Evolutionary conservation across 2,329 filamentous ascomycete species (phyloP).

Genomic region (Fusarium drepaniforme): DNA sequence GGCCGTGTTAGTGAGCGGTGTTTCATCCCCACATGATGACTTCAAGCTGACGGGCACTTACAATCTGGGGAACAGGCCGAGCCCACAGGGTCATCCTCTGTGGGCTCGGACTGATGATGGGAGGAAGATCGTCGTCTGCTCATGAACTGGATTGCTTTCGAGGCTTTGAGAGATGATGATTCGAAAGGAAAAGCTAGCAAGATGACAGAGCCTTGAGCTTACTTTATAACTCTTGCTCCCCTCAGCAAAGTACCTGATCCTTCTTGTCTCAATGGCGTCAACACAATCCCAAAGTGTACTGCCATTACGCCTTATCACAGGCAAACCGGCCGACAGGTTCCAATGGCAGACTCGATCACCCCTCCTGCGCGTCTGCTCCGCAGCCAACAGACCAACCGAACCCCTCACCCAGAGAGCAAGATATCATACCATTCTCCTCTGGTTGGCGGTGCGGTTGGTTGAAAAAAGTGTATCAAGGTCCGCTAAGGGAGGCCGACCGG

Average conservation of each 20-base stretch:
- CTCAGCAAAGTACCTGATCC: constrained; percentile 1
- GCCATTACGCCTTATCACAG: constrained; percentile 7
- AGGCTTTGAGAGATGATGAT: constrained; percentile 2
- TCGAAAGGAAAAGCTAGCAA: background rate
- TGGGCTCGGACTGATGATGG: constrained; percentile 27
- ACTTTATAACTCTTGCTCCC: constrained; percentile 27
- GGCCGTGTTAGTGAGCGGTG: constrained; percentile 4
- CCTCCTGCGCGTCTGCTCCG: background rate
- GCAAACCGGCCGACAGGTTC: constrained; percentile 14
- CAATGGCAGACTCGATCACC: constrained; percentile 13
- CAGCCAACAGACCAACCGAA: background rate
- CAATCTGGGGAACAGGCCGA: constrained; percentile 27
- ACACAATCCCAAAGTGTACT: constrained; percentile 5
- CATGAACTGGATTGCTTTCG: constrained; percentile 19
- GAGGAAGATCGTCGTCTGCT: constrained; percentile 4
- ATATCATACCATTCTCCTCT: constrained; percentile 19
- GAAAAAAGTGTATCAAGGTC: constrained; percentile 37
- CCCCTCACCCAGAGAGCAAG: constrained; percentile 17
- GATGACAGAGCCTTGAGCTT: background rate
- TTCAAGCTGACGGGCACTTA: constrained; percentile 21
- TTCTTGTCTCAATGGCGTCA: constrained; percentile 6
- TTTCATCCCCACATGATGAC: constrained; percentile 16
- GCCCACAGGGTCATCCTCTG: constrained; percentile 5
- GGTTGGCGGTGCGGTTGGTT: constrained; percentile 31
- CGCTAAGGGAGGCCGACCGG: constrained; percentile 33